Conservation (phyloP, 768 basidiomycete genomes). For the Strobilomyces confusus region DNA sequence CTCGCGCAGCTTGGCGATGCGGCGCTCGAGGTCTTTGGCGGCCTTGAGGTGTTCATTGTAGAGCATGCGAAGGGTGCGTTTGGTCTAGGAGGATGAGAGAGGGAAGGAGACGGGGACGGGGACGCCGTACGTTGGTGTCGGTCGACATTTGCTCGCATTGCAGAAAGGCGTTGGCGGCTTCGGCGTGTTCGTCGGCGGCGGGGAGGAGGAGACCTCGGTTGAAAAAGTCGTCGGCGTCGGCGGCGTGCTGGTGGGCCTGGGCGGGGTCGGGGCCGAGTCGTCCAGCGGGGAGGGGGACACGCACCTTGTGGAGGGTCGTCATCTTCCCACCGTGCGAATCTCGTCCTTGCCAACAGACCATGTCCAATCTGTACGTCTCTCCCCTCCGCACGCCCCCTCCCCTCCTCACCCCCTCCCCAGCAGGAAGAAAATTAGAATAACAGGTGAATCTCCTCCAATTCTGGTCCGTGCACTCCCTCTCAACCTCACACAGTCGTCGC, state of each 20-base stretch:
- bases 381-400: constrained; percentile 28
- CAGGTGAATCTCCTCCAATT: constrained; percentile 43
- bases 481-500: constrained; percentile 70
- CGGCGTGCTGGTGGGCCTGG: constrained; percentile 80
- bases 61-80: constrained; percentile 71
- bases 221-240: constrained; percentile 71
- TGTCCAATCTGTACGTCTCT: constrained; percentile 25
- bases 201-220: constrained; percentile 65
- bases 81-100: constrained; percentile 47
- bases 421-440: constrained; percentile 75
- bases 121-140: constrained; percentile 60
- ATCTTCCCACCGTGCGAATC: background rate
- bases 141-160: constrained; percentile 69
- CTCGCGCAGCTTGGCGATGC: constrained; percentile 64
- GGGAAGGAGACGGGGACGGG: constrained; percentile 2
- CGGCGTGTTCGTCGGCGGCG: constrained; percentile 69
- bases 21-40: constrained; percentile 66
- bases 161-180: constrained; percentile 72
- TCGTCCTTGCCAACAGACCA: constrained; percentile 17
- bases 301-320: constrained; percentile 43
- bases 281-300: constrained; percentile 2
- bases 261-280: background rate
- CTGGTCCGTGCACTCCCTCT: background rate
- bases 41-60: constrained; percentile 72
- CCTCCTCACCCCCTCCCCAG: constrained; percentile 27